Percentiles rank a stretch among this genome's conserved stretches.
Conservation (phyloP, 495 filamentous ascomycete species). For the Lasiosphaeria hispida region DNA sequence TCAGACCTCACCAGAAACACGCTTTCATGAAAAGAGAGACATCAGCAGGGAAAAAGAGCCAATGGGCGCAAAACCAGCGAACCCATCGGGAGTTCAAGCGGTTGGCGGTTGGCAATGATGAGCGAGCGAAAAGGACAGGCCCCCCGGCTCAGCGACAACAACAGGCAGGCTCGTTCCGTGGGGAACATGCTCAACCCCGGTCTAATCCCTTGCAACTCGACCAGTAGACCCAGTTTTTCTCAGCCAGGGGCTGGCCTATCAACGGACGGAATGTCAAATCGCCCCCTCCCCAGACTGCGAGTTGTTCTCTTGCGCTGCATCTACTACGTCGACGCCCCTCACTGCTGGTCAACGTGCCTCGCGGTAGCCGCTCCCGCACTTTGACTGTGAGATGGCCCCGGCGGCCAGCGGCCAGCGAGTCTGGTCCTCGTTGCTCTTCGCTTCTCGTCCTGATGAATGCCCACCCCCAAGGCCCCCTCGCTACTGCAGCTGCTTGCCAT, state of each 20-base stretch:
- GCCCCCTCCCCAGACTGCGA: conserved; percentile 9
- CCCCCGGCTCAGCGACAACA: conserved; percentile 11
- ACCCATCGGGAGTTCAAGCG: no score
- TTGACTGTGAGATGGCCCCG: conserved; percentile 10
- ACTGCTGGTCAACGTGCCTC: conserved; percentile 2
- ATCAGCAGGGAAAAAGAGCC: no score
- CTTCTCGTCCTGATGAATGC: conserved; percentile 12
- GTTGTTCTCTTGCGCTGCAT: conserved; percentile 4
- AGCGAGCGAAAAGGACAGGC: neutral
- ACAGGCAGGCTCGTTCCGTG: conserved; percentile 7
- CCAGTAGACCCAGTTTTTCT: conserved; percentile 11
- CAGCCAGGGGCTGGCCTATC: conserved; percentile 17
- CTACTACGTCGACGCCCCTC: conserved; percentile 6
- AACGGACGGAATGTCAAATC: neutral
- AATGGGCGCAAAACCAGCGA: no score
- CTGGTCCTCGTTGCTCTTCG: conserved; percentile 8
- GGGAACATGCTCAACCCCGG: conserved; percentile 12
- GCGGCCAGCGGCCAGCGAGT: neutral
- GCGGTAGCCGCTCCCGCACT: conserved; percentile 16
- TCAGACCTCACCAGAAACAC: no score
- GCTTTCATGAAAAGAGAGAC: no score
- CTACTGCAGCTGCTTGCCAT: conserved; percentile 25
- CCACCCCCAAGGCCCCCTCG: conserved; percentile 19
- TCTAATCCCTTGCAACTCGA: conserved; percentile 8
- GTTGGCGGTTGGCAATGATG: neutral